Evolutionary conservation across 352 stramenopile species (phyloP), one percentile per base, ranked within the genome.

Genomic region (Pythium plurisporium): DNA sequence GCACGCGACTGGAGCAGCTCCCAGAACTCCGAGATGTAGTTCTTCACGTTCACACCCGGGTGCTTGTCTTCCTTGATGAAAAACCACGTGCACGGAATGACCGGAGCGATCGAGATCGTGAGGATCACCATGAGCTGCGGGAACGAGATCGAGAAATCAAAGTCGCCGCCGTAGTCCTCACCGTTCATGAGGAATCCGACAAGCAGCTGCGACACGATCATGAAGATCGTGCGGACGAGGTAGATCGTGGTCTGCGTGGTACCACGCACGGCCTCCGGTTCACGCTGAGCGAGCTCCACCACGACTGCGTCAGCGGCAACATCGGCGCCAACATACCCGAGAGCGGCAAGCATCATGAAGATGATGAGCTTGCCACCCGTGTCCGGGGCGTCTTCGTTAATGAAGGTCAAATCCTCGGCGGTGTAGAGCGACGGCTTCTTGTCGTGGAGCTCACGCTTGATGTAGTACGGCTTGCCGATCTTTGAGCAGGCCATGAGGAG

Each of bases 191-290:
- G 37, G 17, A 75, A 66, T 8, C 53, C 64, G 34, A 33, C 55
- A 33, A 74, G 23, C 12, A 59, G 19, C 4, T 45, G 29, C 2
- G 40, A 51, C 6, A 74, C 30, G 9, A 67, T 56, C 45, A 57
- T 57, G 46, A 67, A 68, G 10, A 31, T n/a, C n/a, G 50, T 74
- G 20, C 52, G 66, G 12, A 29, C 56, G 2, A n/a, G 19, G 59
- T 79, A 79, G 22, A 73, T 71, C 0, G 63, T 26, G 8, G 71
- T 59, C 59, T 79, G 71, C 26, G 64, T 65, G 33, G 45, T 59
- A 25, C 71, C 71, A 27, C 71, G 71, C 4, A 69, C 42, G 11
- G 14, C 41, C 7, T 67, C 12, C 3, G 71, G 71, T 43, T 79
- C 71, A 25, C 68, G 60, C 40, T 79, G 71, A 3, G 71, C 68